A percentile compares a stretch with the other conserved stretches of the same genome.
Evolutionary conservation across 2,329 filamentous ascomycete species (phyloP).

Genomic region (Sphaerulina vaccinii): DNA sequence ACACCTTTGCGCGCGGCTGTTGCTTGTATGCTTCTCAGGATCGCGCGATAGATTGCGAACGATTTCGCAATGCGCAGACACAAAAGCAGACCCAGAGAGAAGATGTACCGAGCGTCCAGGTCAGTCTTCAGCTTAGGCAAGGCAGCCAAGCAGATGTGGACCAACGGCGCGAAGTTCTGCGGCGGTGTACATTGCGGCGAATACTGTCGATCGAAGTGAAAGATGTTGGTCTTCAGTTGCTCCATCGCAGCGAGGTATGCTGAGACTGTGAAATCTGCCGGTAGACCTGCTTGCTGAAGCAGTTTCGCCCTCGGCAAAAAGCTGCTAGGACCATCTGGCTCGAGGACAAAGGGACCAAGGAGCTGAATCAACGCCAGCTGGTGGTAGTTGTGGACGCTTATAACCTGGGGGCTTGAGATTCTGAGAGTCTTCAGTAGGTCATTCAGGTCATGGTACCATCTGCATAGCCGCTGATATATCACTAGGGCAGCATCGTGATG

Average conservation of each 20-base stretch:
- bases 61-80: neutral
- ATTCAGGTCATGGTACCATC: neutral
- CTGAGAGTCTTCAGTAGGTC: neutral
- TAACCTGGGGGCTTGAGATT: neutral
- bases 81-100: neutral
- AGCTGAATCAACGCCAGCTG: neutral
- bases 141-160: neutral
- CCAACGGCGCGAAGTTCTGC: neutral
- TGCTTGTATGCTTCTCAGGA: neutral
- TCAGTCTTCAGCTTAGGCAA: neutral
- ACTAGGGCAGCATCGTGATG: neutral
- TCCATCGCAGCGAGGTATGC: neutral
- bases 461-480: neutral
- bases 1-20: conserved; percentile 1
- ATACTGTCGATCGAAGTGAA: conserved; percentile 2
- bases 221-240: neutral
- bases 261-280: neutral
- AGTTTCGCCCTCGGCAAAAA: neutral
- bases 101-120: neutral
- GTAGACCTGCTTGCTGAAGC: neutral
- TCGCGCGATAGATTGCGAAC: neutral
- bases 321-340: neutral
- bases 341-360: neutral
- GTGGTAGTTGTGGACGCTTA: conserved; percentile 3
- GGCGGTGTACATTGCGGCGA: neutral